Evolutionary conservation across 2,329 filamentous ascomycete genomes (phyloP).

Genomic region (Botrytis tulipae): DNA sequence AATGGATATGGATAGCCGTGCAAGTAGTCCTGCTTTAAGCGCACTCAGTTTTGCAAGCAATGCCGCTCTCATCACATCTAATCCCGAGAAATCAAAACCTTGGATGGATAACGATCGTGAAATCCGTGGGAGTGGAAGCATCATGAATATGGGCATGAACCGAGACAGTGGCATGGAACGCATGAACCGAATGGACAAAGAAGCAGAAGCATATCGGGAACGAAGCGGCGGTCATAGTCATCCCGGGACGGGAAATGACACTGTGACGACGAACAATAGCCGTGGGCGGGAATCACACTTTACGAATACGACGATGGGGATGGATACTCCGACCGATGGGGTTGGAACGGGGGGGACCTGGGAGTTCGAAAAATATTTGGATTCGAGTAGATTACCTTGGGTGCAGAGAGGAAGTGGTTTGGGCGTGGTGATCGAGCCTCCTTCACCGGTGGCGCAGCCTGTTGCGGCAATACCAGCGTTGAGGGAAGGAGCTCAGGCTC

Average conservation of each 20-base stretch:
- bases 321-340: constrained; percentile 14
- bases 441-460: neutral
- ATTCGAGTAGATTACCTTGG: neutral
- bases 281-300: neutral
- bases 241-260: neutral
- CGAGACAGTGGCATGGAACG: constrained; percentile 6
- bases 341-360: constrained; percentile 6
- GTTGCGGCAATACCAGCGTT: neutral
- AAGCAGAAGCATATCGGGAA: constrained; percentile 14
- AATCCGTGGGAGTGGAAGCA: constrained; percentile 11
- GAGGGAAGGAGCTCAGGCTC: neutral
- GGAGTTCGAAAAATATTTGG: constrained; percentile 17
- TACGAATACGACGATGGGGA: neutral
- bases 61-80: neutral
- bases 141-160: constrained; percentile 11
- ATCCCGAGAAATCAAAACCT: neutral
- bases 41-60: constrained; percentile 9
- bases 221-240: neutral
- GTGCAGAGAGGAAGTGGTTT: neutral
- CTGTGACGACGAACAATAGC: neutral
- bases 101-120: neutral
- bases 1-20: constrained; percentile 1
- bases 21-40: neutral
- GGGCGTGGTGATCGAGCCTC: neutral
- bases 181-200: constrained; percentile 1